Conservation (phyloP, 139 green algal genomes). For the Pleodorina starrii region DNA sequence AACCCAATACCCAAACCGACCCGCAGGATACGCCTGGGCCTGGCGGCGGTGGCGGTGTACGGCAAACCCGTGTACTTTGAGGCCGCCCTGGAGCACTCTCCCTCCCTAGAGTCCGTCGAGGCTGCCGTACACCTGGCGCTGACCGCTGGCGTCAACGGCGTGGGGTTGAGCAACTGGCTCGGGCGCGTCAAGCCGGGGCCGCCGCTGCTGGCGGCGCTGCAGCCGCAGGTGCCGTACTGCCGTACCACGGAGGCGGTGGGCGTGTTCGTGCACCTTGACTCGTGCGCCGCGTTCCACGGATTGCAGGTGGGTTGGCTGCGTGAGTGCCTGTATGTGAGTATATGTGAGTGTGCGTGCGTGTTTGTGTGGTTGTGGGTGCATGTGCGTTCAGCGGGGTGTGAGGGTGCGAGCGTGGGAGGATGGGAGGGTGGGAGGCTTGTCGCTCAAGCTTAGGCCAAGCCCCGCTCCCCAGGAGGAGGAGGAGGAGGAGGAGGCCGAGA, state of each 20-base stretch:
- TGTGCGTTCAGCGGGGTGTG: too few species aligned
- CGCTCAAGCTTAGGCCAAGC: too few species aligned
- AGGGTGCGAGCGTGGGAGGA: neutral
- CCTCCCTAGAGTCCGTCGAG: neutral
- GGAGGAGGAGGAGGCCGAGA: neutral
- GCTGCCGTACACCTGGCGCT: neutral
- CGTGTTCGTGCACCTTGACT: slow-evolving; percentile 33
- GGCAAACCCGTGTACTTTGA: slow-evolving; percentile 39
- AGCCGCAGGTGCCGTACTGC: neutral
- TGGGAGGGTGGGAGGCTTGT: too few species aligned
- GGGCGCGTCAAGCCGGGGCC: neutral
- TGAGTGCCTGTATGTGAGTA: too few species aligned
- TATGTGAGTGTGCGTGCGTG: too few species aligned
- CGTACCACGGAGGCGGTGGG: neutral
- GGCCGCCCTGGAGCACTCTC: slow-evolving; percentile 4
- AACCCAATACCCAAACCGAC: too few species aligned
- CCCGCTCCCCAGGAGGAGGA: too few species aligned
- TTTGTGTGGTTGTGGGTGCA: too few species aligned
- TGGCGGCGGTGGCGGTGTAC: neutral
- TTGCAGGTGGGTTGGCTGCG: slow-evolving; percentile 18
- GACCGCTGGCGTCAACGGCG: neutral
- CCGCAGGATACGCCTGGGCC: neutral
- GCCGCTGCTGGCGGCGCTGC: neutral
- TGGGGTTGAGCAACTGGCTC: slow-evolving; percentile 37
- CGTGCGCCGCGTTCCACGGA: slow-evolving; percentile 11